Base-by-base conservation (phyloP, 345 rosid genomes). In the Rhizophora apiculata region DNA sequence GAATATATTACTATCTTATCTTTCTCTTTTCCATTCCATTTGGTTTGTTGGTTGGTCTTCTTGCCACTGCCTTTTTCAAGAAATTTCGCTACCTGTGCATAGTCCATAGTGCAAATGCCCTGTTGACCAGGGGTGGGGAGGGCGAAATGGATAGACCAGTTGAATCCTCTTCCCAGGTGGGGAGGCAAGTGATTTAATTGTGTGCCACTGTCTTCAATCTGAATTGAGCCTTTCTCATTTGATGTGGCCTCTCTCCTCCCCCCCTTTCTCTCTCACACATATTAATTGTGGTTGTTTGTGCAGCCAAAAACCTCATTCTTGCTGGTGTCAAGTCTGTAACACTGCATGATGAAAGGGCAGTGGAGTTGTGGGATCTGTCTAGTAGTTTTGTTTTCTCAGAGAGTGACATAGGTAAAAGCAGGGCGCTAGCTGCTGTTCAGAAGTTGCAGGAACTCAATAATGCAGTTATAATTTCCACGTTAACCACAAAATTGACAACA, bases 311-410 rank as follows among this genome's bases (percentile, higher is more conserved):
- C 78, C 97, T 96, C 32, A 79, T 92, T 67, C 96, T 96, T 59
- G 98, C 98, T 63, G 99, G 99, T 64, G 99, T 92, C 60, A 96
- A 96, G 90, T 96, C 98, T 53, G 95, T 96, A 69, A 89, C 98
- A 15, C 75, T 96, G 84, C 99, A 96, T 59, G 99, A 96, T 77
- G 96, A 90, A 76, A 87, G 86, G 22, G 74, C 52, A 10, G 94
- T 92, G 39, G 96, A 92, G 82, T 76, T 86, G 65, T 96, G 98
- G 99, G 99, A 96, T 80, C 77, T 96, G 79, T 87, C 96, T 4
- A 80, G 98, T 78, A 90, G 90, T 79, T 96, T 96, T 70, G 72
- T 86, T 68, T 92, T 92, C 73, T 74, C 95, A 1, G 96, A 92
- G 88, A 82, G 71, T 76, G 99, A 92, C 76, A 62, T 85, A 67